A percentile compares a stretch with the other conserved stretches of the same genome.
These are phyloP conservation scores for Trichoderma asperelloides DNA, from an alignment of 495 filamentous ascomycete genomes.

Conservation along the genomic window DNA sequence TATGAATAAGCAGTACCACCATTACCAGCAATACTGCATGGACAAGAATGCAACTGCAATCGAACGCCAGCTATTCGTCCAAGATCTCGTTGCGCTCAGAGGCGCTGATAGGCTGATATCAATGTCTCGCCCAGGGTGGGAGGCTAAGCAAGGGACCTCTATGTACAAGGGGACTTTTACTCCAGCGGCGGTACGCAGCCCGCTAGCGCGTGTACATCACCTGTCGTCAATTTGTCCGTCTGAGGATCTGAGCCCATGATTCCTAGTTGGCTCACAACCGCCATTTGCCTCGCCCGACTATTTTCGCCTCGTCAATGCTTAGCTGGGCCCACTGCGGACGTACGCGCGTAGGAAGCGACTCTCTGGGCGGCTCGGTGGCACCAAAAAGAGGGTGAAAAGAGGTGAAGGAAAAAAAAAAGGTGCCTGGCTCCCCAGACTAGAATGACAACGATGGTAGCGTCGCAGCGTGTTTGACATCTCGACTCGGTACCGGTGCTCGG, in stretches of 20 bases:
- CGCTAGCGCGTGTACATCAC: slow-evolving; percentile 4
- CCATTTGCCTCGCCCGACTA: background rate
- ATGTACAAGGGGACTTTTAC: background rate
- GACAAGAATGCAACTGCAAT: background rate
- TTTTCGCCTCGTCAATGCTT: slow-evolving; percentile 4
- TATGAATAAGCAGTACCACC: background rate
- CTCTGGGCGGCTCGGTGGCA: background rate
- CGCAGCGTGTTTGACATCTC: background rate
- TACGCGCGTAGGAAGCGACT: background rate
- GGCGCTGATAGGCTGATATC: background rate
- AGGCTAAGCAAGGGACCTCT: background rate
- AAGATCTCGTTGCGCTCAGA: background rate
- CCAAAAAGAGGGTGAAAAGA: background rate
- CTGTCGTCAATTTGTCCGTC: slow-evolving; percentile 2
- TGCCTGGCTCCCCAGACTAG: background rate
- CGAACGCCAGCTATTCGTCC: background rate
- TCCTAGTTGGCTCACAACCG: background rate
- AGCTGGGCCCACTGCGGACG: slow-evolving; percentile 1
- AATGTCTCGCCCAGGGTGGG: background rate
- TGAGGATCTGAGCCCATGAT: slow-evolving; percentile 4
- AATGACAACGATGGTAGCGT: background rate
- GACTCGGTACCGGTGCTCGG: background rate
- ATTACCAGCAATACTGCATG: background rate
- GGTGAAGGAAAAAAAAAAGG: background rate
- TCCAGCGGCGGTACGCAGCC: background rate